Evolutionary conservation across 768 basidiomycete species (phyloP).

Genomic region (Suillus weaverae): DNA sequence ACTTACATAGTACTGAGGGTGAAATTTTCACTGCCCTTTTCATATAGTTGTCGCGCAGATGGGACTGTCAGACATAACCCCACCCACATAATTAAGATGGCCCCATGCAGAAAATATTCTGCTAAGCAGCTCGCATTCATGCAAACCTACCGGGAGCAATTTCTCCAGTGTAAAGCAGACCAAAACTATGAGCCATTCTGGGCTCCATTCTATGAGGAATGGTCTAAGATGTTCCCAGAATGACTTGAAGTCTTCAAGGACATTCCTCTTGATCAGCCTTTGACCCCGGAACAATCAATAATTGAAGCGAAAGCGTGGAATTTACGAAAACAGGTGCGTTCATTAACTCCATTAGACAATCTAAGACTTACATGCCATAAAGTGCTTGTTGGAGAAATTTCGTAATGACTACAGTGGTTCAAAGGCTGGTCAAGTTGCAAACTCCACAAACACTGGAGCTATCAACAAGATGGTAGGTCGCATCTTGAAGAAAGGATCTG

Average conservation of each 20-base stretch:
- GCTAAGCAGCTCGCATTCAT: not conserved
- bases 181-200: not conserved
- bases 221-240: not conserved
- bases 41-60: not conserved
- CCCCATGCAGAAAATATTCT: not conserved
- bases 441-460: not conserved
- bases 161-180: not conserved
- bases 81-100: not conserved
- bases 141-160: not conserved
- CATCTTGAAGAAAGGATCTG: not conserved
- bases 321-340: not conserved
- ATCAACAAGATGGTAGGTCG: not conserved
- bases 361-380: not conserved
- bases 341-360: not conserved
- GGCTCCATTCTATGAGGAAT: not conserved
- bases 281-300: not conserved
- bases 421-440: not conserved
- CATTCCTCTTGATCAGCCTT: constrained; percentile 2
- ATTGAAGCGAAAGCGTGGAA: not conserved
- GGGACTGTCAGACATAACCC: not conserved
- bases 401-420: not conserved
- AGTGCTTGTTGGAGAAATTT: not conserved
- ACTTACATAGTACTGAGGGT: not conserved
- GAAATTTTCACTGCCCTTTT: not conserved
- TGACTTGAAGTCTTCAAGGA: not conserved